A percentile compares a stretch with the other conserved stretches of the same genome.
Evolutionary conservation across 805 yeast genomes (phyloP).

Genomic region (Candida krabiensis): DNA sequence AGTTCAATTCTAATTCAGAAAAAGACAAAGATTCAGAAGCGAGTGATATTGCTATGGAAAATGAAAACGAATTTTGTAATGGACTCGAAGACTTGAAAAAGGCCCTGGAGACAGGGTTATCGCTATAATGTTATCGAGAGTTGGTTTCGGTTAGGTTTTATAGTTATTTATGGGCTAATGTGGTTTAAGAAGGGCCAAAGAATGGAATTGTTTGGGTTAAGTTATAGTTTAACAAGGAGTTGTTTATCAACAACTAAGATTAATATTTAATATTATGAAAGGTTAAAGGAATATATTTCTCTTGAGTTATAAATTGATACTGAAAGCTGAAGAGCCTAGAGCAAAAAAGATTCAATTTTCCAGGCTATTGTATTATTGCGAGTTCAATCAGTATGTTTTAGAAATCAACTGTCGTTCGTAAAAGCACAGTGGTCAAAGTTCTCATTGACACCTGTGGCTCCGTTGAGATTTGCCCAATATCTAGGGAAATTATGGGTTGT

Average conservation of each 20-base stretch:
- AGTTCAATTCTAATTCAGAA: constrained; percentile 8
- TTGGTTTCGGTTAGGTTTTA: too few relatives aligned
- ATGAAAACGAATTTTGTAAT: constrained; percentile 1
- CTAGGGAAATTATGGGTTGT: constrained; percentile 29
- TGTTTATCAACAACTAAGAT: too few relatives aligned
- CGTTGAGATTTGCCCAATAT: constrained; percentile 34
- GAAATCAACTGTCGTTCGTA: constrained; percentile 10
- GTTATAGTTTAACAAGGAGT: too few relatives aligned
- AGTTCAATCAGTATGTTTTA: too few relatives aligned
- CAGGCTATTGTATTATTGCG: neutral
- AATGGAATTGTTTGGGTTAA: too few relatives aligned
- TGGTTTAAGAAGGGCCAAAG: too few relatives aligned
- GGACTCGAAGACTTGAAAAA: constrained; percentile 7
- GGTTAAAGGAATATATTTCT: too few relatives aligned
- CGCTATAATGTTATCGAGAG: too few relatives aligned
- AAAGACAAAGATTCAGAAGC: constrained; percentile 1
- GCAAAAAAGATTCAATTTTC: neutral
- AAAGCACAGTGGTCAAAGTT: constrained; percentile 16
- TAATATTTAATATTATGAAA: too few relatives aligned
- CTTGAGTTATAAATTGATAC: too few relatives aligned
- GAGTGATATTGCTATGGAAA: constrained; percentile 1
- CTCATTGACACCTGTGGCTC: constrained; percentile 15
- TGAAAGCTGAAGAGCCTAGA: neutral
- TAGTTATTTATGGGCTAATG: too few relatives aligned
- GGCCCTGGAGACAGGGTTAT: constrained; percentile 7